Conservation (phyloP, 2,329 filamentous ascomycete species). For the Talaromyces sp. region DNA sequence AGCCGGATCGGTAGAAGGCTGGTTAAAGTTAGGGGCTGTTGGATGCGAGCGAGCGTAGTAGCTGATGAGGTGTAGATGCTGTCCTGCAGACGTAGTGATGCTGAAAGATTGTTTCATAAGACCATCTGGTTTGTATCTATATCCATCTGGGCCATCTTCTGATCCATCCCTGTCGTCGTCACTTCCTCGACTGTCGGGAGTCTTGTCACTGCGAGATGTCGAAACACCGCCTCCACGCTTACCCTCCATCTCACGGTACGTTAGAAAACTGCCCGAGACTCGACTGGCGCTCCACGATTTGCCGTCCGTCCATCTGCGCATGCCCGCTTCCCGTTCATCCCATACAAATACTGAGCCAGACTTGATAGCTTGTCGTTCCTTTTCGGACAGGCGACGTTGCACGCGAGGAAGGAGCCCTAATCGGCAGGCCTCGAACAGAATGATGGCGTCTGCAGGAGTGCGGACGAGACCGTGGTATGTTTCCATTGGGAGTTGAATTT, state of each 20-base stretch:
- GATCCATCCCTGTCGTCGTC: conserved; percentile 72
- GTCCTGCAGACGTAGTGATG: conserved; percentile 84
- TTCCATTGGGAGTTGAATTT: conserved; percentile 62
- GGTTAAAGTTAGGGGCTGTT: conserved; percentile 65
- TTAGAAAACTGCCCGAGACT: conserved; percentile 94
- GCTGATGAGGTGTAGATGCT: conserved; percentile 95
- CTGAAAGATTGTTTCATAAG: conserved; percentile 99
- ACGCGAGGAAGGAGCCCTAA: conserved; percentile 85
- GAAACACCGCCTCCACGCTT: conserved; percentile 65
- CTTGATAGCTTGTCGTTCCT: conserved; percentile 91
- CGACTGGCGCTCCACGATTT: conserved; percentile 99
- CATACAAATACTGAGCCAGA: conserved; percentile 99
- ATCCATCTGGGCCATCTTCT: conserved; percentile 76
- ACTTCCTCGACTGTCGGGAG: conserved; percentile 73
- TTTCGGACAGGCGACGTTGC: conserved; percentile 88
- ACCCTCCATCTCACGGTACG: conserved; percentile 98
- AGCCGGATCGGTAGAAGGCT: conserved; percentile 73
- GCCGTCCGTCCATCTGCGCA: conserved; percentile 97
- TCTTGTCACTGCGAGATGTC: conserved; percentile 64
- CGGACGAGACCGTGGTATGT: conserved; percentile 94
- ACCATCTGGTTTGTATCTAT: conserved; percentile 91
- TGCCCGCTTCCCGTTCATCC: conserved; percentile 97
- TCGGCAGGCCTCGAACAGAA: conserved; percentile 95
- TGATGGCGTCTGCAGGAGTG: conserved; percentile 94
- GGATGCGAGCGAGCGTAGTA: conserved; percentile 84